Base-by-base conservation (phyloP, 2,329 filamentous ascomycete species). In the Exophiala mesophila region DNA sequence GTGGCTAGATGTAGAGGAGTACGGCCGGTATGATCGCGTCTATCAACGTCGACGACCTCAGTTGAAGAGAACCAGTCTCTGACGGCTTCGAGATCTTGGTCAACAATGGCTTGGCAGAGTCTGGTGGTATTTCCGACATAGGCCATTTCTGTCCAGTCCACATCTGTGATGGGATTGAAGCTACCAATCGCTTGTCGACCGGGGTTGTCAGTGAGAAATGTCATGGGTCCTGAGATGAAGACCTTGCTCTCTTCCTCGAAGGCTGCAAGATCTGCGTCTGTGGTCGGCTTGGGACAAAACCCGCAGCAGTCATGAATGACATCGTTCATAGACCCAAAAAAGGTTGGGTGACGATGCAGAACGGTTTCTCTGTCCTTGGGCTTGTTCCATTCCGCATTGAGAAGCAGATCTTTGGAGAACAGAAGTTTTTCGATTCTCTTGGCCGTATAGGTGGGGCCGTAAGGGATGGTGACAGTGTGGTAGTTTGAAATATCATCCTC, bases 131-230 rank as follows among this genome's bases (percentile, higher is more conserved):
- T 85, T 8, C 86, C 85, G 24, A 94, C 74, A 53, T 94, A 94
- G 0, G 87, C 86, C 86, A 94, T 92, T 52, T 89, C 85, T 1
- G 87, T 92, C 85, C 87, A 94, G 57, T 92, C 86, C 37, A 86
- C 74, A 30, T 87, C 80, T 0, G 83, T 89, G 26, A 90, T 72
- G 0, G 87, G 88, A 55, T 92, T 83, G 66, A 94, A 94, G 30
- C 73, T 78, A 18, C 79, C 79, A 52, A 83, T 80, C 26, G 73
- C 66, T 63, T 92, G 88, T 41, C 88, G 74, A 13, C 88, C 88
- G 1, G 88, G 85, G 53, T 94, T 78, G 55, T 94, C 86, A 49
- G 82, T 82, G 53, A 92, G 70, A 62, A 94, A 94, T 0, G 72
- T 70, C 7, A 92, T 72, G 16, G 76, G 72, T 6, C 87, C 87